Evolutionary conservation across 2,329 filamentous ascomycete species (phyloP).

Genomic region (Laburnicola sp.): DNA sequence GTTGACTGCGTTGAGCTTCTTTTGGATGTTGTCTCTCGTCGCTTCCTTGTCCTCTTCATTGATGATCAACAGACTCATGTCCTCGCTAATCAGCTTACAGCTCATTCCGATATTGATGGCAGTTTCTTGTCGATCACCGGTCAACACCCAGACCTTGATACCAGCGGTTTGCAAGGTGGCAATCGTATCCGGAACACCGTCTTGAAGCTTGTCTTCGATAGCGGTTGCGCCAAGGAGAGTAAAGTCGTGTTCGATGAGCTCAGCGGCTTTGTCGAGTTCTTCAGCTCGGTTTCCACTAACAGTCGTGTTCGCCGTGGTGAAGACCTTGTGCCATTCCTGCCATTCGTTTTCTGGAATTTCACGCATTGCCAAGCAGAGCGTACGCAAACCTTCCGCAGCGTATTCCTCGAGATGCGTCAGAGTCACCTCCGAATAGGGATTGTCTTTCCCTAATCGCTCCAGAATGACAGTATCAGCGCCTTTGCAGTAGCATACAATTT

Average conservation of each 20-base stretch:
- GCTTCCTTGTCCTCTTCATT: conserved; percentile 82
- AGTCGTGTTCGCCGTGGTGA: conserved; percentile 84
- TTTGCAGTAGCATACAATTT: conserved; percentile 91
- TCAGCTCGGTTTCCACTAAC: conserved; percentile 90
- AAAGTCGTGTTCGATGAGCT: conserved; percentile 91
- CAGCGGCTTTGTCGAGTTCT: conserved; percentile 94
- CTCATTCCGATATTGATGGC: conserved; percentile 99
- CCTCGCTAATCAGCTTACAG: conserved; percentile 96
- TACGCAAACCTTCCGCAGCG: conserved; percentile 91
- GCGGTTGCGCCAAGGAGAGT: conserved; percentile 91
- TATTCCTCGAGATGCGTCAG: conserved; percentile 97
- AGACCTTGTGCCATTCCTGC: conserved; percentile 82
- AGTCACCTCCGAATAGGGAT: conserved; percentile 82
- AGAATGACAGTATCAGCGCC: conserved; percentile 97
- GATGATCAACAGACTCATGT: conserved; percentile 96
- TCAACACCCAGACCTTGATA: conserved; percentile 98
- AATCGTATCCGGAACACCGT: conserved; percentile 97
- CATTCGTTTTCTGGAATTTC: conserved; percentile 90
- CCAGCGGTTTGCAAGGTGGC: conserved; percentile 94
- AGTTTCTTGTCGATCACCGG: conserved; percentile 95
- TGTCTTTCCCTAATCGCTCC: conserved; percentile 81
- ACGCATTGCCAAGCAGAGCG: conserved; percentile 90
- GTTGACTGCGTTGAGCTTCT: conserved; percentile 88
- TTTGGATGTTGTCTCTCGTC: conserved; percentile 85
- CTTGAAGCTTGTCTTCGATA: conserved; percentile 95